Evolutionary conservation across 768 basidiomycete genomes (phyloP).

Genomic region (Rickenella mellea): DNA sequence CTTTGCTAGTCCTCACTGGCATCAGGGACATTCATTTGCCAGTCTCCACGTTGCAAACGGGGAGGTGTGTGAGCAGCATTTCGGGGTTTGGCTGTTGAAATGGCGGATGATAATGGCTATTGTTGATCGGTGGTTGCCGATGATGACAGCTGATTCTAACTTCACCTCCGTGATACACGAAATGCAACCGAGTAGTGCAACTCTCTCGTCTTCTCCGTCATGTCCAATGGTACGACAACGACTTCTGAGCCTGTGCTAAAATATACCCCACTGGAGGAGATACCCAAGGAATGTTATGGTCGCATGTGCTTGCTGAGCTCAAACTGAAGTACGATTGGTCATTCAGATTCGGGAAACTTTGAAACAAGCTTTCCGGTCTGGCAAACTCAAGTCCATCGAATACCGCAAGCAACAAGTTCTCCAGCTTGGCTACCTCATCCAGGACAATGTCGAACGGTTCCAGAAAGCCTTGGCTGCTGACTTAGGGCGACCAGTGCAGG

Average conservation of each 20-base stretch:
- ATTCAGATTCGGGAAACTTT: slow-evolving; percentile 48
- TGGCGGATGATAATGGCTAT: no score
- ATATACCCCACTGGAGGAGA: slow-evolving; percentile 46
- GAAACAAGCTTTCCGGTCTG: slow-evolving; percentile 47
- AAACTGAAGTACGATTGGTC: not conserved
- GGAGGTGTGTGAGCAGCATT: no score
- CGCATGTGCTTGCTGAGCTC: not conserved
- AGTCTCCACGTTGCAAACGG: no score
- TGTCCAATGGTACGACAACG: no score
- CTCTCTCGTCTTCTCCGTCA: no score
- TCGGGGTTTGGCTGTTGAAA: no score
- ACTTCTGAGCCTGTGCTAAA: slow-evolving; percentile 25
- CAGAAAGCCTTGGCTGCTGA: slow-evolving; percentile 50
- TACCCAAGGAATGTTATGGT: slow-evolving; percentile 30
- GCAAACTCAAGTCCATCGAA: slow-evolving; percentile 55
- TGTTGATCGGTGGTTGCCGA: no score
- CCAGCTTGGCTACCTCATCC: slow-evolving; percentile 62
- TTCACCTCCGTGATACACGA: no score
- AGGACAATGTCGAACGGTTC: slow-evolving; percentile 61
- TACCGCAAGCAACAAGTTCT: slow-evolving; percentile 70
- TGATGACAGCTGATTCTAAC: no score
- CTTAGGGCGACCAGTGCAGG: slow-evolving; percentile 52
- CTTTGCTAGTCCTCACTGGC: no score
- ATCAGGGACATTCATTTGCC: no score
- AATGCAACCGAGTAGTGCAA: no score